Evolutionary conservation across 2,329 filamentous ascomycete species (phyloP).

Genomic region (Neopestalotiopsis rosae): DNA sequence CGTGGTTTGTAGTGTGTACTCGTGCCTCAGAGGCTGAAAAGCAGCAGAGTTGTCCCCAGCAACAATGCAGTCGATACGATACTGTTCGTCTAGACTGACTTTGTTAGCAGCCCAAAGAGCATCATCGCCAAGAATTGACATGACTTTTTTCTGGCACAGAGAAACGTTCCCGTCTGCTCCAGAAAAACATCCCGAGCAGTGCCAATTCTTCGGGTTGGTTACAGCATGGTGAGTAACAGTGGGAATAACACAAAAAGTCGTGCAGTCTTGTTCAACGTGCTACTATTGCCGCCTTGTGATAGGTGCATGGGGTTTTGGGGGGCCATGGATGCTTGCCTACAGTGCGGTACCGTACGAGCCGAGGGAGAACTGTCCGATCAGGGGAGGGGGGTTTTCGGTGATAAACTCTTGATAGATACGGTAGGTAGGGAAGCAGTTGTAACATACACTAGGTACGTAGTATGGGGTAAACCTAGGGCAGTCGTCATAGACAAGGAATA

Average conservation of each 20-base stretch:
- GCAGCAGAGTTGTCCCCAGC: background rate
- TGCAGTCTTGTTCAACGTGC: background rate
- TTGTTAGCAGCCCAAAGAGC: background rate
- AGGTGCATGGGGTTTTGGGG: background rate
- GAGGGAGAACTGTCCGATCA: background rate
- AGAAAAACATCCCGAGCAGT: background rate
- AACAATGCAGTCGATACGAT: background rate
- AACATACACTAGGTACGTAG: too few relatives aligned
- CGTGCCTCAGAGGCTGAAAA: background rate
- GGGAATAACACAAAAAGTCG: background rate
- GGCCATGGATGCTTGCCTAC: background rate
- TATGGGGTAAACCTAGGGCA: background rate
- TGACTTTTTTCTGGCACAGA: background rate
- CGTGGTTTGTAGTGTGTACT: slow-evolving; percentile 1
- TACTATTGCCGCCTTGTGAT: background rate
- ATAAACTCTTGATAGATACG: background rate
- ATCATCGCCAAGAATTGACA: background rate
- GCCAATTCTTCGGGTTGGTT: background rate
- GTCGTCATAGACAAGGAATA: background rate
- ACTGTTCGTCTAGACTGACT: background rate
- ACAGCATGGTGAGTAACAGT: background rate
- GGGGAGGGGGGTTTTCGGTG: background rate
- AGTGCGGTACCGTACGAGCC: background rate
- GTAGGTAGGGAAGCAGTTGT: background rate
- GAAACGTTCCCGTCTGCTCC: background rate